phyloP scores from a whole-genome alignment of 2,329 filamentous ascomycete species.

The Diaporthe sp. region DNA sequence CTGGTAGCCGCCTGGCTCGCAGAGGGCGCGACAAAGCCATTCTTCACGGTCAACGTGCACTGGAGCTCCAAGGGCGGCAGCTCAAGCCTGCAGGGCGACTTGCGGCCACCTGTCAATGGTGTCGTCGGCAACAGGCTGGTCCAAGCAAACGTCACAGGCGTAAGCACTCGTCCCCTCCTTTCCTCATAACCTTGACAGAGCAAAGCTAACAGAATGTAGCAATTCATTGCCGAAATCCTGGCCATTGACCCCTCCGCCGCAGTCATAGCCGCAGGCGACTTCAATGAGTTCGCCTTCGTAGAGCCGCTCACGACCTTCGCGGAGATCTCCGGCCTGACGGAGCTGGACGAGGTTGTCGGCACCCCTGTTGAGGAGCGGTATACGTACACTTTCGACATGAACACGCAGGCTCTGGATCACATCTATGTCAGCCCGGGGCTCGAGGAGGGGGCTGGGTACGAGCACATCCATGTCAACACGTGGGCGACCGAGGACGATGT shows the following conservation, averaged over 20 bases:
- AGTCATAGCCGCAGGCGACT: slow-evolving; percentile 76
- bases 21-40: slow-evolving; percentile 62
- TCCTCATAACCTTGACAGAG: too few species aligned
- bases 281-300: slow-evolving; percentile 79
- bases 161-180: slow-evolving; percentile 50
- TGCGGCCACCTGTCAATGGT: slow-evolving; percentile 75
- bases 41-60: slow-evolving; percentile 82
- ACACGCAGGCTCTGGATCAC: slow-evolving; percentile 79
- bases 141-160: slow-evolving; percentile 72
- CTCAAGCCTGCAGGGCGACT: slow-evolving; percentile 74
- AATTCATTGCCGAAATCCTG: slow-evolving; percentile 72
- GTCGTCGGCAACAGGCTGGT: slow-evolving; percentile 69
- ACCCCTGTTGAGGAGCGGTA: slow-evolving; percentile 73
- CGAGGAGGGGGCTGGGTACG: slow-evolving; percentile 61
- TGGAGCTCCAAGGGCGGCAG: slow-evolving; percentile 77
- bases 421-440: slow-evolving; percentile 74
- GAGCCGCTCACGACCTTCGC: slow-evolving; percentile 70
- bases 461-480: slow-evolving; percentile 80
- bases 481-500: slow-evolving; percentile 72
- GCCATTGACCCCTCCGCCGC: slow-evolving; percentile 67
- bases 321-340: slow-evolving; percentile 66
- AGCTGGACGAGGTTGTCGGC: slow-evolving; percentile 72
- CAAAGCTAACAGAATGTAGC: slow-evolving; percentile 48
- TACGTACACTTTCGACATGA: slow-evolving; percentile 79
- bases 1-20: slow-evolving; percentile 76